phyloP scores from a whole-genome alignment of 768 basidiomycete species.

The Boletus coccyginus region DNA sequence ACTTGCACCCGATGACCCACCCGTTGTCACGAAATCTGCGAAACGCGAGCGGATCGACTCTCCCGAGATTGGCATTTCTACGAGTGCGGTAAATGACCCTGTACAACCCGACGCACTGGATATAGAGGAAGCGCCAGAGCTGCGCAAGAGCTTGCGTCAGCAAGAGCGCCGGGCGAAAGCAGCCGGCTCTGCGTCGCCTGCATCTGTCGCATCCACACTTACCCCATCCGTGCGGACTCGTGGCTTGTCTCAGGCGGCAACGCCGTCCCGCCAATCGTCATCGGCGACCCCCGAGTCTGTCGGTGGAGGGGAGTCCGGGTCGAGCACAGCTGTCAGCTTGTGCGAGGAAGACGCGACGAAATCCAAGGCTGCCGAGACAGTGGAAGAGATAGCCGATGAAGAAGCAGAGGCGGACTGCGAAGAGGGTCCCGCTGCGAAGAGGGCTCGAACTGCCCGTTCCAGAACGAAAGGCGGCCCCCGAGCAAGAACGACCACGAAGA shows the following conservation, averaged over 20 bases:
- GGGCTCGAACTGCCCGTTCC: slow-evolving; percentile 16
- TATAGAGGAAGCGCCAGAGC: slow-evolving; percentile 19
- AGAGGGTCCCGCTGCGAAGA: slow-evolving; percentile 17
- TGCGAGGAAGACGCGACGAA: slow-evolving; percentile 27
- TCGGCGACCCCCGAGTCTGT: slow-evolving; percentile 26
- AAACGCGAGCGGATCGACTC: slow-evolving; percentile 25
- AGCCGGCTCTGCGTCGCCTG: slow-evolving; percentile 20
- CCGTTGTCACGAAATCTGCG: slow-evolving; percentile 10
- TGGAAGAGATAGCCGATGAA: slow-evolving; percentile 11
- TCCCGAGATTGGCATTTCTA: slow-evolving; percentile 8
- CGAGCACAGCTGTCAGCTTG: slow-evolving; percentile 33
- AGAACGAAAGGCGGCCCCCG: slow-evolving; percentile 25
- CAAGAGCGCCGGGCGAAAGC: slow-evolving; percentile 25
- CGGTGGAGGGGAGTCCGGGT: slow-evolving; percentile 28
- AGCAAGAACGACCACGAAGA: slow-evolving; percentile 15
- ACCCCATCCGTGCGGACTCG: slow-evolving; percentile 25
- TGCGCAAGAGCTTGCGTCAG: slow-evolving; percentile 32
- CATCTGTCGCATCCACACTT: slow-evolving; percentile 28
- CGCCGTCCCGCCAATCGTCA: slow-evolving; percentile 23
- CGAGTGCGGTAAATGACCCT: slow-evolving; percentile 4
- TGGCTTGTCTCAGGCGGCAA: slow-evolving; percentile 19
- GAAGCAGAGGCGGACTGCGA: slow-evolving; percentile 13
- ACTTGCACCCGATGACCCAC: slow-evolving; percentile 15
- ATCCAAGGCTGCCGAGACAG: slow-evolving; percentile 15
- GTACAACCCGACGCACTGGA: slow-evolving; percentile 14